These are phyloP conservation scores for Porcisia deanei DNA, from an alignment of 208 protist genomes.

Conservation along the genomic window DNA sequence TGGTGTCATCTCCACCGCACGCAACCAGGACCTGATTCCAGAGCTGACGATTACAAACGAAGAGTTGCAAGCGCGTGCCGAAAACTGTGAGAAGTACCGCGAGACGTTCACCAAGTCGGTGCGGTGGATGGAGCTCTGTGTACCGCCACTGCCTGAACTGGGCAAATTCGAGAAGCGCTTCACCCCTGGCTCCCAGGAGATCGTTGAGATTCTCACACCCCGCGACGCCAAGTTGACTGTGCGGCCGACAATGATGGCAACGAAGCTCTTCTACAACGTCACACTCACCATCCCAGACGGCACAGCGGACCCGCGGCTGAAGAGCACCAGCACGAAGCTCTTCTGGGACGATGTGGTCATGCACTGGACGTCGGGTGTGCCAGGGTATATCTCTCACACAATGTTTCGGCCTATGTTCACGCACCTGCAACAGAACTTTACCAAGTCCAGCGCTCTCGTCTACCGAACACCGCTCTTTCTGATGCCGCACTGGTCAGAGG, in stretches of 20 bases:
- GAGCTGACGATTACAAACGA: slow-evolving; percentile 85
- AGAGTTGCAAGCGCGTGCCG: slow-evolving; percentile 81
- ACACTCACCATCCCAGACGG: slow-evolving; percentile 86
- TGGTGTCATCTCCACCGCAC: slow-evolving; percentile 87
- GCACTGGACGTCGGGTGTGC: slow-evolving; percentile 89
- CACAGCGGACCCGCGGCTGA: slow-evolving; percentile 76
- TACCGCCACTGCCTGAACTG: slow-evolving; percentile 87
- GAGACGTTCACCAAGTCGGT: slow-evolving; percentile 64
- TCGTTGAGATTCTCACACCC: slow-evolving; percentile 89
- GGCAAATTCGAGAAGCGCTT: slow-evolving; percentile 88
- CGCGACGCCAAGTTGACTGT: slow-evolving; percentile 91
- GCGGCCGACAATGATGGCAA: slow-evolving; percentile 92
- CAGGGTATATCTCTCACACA: slow-evolving; percentile 90
- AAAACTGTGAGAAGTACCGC: slow-evolving; percentile 79
- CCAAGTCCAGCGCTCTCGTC: slow-evolving; percentile 73
- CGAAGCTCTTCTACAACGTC: slow-evolving; percentile 92
- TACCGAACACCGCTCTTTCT: slow-evolving; percentile 87
- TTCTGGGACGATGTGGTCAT: slow-evolving; percentile 92
- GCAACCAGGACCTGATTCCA: slow-evolving; percentile 72
- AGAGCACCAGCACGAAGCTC: slow-evolving; percentile 85
- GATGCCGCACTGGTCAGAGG: slow-evolving; percentile 90
- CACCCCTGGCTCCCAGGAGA: slow-evolving; percentile 90
- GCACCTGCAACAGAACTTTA: slow-evolving; percentile 91
- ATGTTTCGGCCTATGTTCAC: slow-evolving; percentile 92
- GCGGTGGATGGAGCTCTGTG: slow-evolving; percentile 89